These are phyloP conservation scores for Debaryomyces singareniensis DNA, from an alignment of 1,139 yeast species.

Conservation along the genomic window DNA sequence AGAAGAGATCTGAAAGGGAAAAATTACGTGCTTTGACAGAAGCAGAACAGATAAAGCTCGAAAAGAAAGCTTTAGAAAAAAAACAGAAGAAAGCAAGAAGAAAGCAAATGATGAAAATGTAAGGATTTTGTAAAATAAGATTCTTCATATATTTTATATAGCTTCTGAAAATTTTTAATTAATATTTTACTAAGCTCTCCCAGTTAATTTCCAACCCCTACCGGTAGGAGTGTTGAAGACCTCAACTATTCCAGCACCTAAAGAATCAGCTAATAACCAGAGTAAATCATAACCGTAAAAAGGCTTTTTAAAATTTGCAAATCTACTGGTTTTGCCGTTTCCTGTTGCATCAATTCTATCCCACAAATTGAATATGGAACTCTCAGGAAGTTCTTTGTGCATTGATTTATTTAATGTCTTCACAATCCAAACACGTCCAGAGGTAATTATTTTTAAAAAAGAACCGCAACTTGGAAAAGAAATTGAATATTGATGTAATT, in stretches of 20 bases:
- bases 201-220: constrained; percentile 60
- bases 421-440: constrained; percentile 47
- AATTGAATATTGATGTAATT: constrained; percentile 37
- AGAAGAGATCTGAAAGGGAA: constrained; percentile 57
- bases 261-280: constrained; percentile 61
- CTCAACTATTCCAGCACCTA: constrained; percentile 66
- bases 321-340: constrained; percentile 20
- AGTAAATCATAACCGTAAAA: constrained; percentile 53
- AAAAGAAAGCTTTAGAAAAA: constrained; percentile 52
- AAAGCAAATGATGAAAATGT: constrained; percentile 23
- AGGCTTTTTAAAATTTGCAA: constrained; percentile 47
- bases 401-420: constrained; percentile 35
- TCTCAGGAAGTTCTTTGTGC: constrained; percentile 51
- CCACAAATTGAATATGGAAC: constrained; percentile 43
- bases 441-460: constrained; percentile 40
- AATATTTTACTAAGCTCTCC: constrained; percentile 24
- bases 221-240: constrained; percentile 68
- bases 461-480: constrained; percentile 62
- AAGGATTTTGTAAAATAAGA: neutral
- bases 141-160: neutral
- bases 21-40: constrained; percentile 52
- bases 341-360: constrained; percentile 23
- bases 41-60: constrained; percentile 70
- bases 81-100: constrained; percentile 37
- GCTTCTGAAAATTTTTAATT: constrained; percentile 1